phyloP scores from a whole-genome alignment of 768 basidiomycete genomes.

The Boletus huronensis region DNA sequence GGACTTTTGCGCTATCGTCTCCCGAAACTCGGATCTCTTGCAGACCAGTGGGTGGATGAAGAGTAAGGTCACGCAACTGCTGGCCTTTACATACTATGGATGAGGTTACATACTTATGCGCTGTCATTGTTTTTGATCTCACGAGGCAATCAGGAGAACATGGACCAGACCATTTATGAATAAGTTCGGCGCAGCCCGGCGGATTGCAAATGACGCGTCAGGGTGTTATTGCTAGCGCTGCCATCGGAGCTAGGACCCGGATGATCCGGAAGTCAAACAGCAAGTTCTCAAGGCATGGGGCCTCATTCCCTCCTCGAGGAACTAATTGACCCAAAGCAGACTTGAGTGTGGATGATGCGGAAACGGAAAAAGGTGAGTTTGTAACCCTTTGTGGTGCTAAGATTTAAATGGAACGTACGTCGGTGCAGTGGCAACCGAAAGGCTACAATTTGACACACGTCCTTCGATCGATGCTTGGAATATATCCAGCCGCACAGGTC shows the following conservation, averaged over 20 bases:
- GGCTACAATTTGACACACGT: slow-evolving; percentile 11
- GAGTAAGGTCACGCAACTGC: slow-evolving; percentile 37
- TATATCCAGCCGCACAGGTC: slow-evolving; percentile 15
- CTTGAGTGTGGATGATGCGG: not conserved
- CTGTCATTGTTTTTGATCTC: not conserved
- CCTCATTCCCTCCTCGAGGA: not conserved
- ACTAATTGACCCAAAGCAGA: not conserved
- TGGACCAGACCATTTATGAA: not conserved
- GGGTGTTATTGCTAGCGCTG: not conserved
- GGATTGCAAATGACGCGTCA: not conserved
- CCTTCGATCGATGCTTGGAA: slow-evolving; percentile 12
- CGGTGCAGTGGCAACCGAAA: not conserved
- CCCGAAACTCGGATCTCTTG: slow-evolving; percentile 61
- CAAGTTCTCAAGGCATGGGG: not conserved
- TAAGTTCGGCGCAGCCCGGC: not conserved
- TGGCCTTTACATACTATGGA: not conserved
- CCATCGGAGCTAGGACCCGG: not conserved
- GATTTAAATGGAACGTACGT: not conserved
- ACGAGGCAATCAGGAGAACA: not conserved
- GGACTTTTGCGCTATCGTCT: slow-evolving; percentile 55
- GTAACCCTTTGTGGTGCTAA: not conserved
- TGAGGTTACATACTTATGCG: not conserved
- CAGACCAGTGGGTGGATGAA: slow-evolving; percentile 66
- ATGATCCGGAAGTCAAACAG: not conserved
- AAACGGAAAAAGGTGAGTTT: not conserved